Evolutionary conservation across 805 yeast genomes (phyloP), one percentile per base, ranked within the genome.

Genomic region (Metschnikowia baotianmanensis): DNA sequence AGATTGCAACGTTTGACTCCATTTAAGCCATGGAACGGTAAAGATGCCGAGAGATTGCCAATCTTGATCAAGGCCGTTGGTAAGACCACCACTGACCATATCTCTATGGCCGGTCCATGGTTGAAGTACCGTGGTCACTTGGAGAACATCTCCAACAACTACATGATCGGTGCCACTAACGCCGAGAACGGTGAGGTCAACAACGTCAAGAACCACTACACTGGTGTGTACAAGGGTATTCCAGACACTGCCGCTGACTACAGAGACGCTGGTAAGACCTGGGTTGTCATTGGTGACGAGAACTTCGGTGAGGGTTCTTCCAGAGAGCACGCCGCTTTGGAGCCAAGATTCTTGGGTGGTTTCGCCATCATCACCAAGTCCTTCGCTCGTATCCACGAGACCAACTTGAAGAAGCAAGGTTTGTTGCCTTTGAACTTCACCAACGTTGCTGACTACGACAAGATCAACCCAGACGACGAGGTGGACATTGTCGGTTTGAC

Each of bases 41-140:
- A 88, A 78, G 98, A 91, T 65, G 88, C 95, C 59, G 65, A 69
- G 54, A 76, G 77, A 64, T 74, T 91, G 78, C 97, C 96, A 71
- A 91, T 91, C 59, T 82, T 91, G 74, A 87, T 91, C 73, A 91
- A 93, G 77, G 86, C 96, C 56, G 76, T 83, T 50, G 98, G 97
- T 76, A 91, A 91, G 81, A 90, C 97, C 69, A 91, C 99, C 61
- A 91, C 99, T 58, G 99, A 91, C 77, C 99, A 91, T 76, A 91
- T 91, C 62, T 91, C 98, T 62, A 90, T 88, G 95, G 99, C 99
- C 65, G 99, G 99, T 75, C 97, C 98, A 65, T 91, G 99, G 99
- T 86, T 91, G 80, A 91, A 91, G 78, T 91, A 91, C 91, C 87
- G 97, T 80, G 99, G 99, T 74, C 99, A 91, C 77, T 80, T 91